A percentile compares a stretch with the other conserved stretches of the same genome.
Conservation (phyloP, 2,329 filamentous ascomycete genomes). For the Aspergillus quadricinctus region DNA sequence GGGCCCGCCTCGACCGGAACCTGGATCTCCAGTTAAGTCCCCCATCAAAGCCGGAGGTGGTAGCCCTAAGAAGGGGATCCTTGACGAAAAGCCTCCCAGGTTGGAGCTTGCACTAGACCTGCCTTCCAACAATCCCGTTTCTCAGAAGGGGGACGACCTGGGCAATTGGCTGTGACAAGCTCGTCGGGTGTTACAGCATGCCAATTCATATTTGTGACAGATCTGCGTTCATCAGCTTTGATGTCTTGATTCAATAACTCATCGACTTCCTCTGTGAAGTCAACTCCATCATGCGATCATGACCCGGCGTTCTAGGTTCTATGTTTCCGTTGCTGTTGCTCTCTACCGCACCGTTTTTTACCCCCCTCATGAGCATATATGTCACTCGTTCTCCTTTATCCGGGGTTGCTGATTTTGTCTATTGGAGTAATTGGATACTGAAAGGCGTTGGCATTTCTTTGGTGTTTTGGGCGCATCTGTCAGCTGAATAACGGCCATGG, state of each 20-base stretch:
- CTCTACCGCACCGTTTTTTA: constrained; percentile 3
- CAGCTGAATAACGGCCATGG: constrained; percentile 13
- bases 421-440: constrained; percentile 10
- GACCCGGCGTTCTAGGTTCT: constrained; percentile 18
- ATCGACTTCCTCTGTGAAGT: not conserved
- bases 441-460: constrained; percentile 18
- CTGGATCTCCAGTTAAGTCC: constrained; percentile 42
- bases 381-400: constrained; percentile 1
- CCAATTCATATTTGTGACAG: not conserved
- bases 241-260: not conserved
- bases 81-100: constrained; percentile 54
- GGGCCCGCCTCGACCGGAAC: constrained; percentile 39
- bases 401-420: not conserved
- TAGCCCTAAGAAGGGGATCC: constrained; percentile 42
- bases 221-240: not conserved
- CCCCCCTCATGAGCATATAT: constrained; percentile 2
- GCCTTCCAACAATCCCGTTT: constrained; percentile 16
- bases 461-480: constrained; percentile 21
- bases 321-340: constrained; percentile 8
- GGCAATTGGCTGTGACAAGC: constrained; percentile 35
- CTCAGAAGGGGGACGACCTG: constrained; percentile 25
- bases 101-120: constrained; percentile 49
- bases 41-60: constrained; percentile 40
- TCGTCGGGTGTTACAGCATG: not conserved
- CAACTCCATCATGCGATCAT: constrained; percentile 12